Evolutionary conservation across 441 rosid species (phyloP).

Genomic region (Hura crepitans): DNA sequence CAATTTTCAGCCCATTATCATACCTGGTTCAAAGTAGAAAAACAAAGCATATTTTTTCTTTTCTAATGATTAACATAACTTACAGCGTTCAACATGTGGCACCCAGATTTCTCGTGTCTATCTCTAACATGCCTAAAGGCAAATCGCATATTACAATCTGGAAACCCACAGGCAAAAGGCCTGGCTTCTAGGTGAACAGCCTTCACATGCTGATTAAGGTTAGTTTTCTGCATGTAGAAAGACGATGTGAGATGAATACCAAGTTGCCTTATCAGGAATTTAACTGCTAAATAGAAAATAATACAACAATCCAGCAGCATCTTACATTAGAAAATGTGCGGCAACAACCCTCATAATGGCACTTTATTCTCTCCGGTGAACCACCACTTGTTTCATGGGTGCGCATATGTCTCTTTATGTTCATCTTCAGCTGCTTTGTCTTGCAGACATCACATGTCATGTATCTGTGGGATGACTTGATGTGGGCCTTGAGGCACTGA

Average conservation of each 20-base stretch:
- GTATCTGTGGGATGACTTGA: conserved; percentile 52
- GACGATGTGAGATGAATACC: background rate
- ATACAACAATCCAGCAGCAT: background rate
- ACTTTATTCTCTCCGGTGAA: conserved; percentile 43
- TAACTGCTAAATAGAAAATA: background rate
- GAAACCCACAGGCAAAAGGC: conserved; percentile 60
- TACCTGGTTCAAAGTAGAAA: background rate
- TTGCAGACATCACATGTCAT: conserved; percentile 61
- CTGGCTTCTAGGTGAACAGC: conserved; percentile 54
- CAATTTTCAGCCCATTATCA: background rate
- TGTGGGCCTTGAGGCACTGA: conserved; percentile 60
- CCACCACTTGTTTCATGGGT: conserved; percentile 43
- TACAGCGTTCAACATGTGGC: conserved; percentile 57
- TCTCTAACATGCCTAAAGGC: conserved; percentile 78
- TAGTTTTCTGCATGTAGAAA: conserved; percentile 50
- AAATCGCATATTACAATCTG: conserved; percentile 66
- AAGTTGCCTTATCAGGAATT: background rate
- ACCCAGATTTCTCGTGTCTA: conserved; percentile 62
- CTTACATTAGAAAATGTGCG: conserved; percentile 60
- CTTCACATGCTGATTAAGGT: conserved; percentile 58
- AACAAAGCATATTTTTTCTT: background rate
- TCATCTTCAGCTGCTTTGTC: conserved; percentile 57
- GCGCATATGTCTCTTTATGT: conserved; percentile 63
- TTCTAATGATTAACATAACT: conserved; percentile 20
- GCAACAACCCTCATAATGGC: conserved; percentile 49